Base-by-base conservation (phyloP, 805 yeast genomes). In the Saccharomyces kudriavzevii region DNA sequence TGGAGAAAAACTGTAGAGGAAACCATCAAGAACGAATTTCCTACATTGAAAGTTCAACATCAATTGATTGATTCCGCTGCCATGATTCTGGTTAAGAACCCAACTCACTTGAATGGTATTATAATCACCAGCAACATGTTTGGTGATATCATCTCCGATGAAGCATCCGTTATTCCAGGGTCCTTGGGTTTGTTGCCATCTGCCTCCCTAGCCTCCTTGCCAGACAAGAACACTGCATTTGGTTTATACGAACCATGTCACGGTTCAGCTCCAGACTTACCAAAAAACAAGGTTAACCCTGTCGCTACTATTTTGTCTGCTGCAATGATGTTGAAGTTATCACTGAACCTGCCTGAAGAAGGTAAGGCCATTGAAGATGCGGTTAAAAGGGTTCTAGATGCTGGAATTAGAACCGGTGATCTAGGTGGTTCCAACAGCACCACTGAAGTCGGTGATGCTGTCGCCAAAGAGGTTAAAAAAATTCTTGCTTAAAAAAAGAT, bases 11-110 rank as follows among this genome's bases (percentile, higher is more conserved):
- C 96, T 20, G 97, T 92, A 47, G 88, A 89, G 61, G 82, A 85
- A 66, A 87, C 91, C 48, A 86, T 94, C 61, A 74, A 78, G 56
- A 81, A 84, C 57, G 99, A 94, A 73, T 94, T 94, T 78, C 99
- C 99, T 52, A 87, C 84, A 64, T 76, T 94, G 65, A 80, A 78
- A 27, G 78, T 91, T 48, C 89, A 92, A 70, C 97, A 94, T 74
- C 99, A 94, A 77, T 81, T 94, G 71, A 92, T 94, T 65, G 99
- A 94, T 74, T 91, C 98, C 13, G 99, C 99, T 51, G 98, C 99
- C 50, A 94, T 94, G 99, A 92, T 92, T 67, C 76, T 94, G 63
- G 87, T 94, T 63, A 90, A 94, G 74, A 83, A 81, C 57, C 99
- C 99, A 64, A 86, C 91, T 46, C 84, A 84, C 62, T 80, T 94